A percentile compares a stretch with the other conserved stretches of the same genome.
These are phyloP conservation scores for Taiwanofungus camphoratus DNA, from an alignment of 1,284 basidiomycete species.

Conservation along the genomic window DNA sequence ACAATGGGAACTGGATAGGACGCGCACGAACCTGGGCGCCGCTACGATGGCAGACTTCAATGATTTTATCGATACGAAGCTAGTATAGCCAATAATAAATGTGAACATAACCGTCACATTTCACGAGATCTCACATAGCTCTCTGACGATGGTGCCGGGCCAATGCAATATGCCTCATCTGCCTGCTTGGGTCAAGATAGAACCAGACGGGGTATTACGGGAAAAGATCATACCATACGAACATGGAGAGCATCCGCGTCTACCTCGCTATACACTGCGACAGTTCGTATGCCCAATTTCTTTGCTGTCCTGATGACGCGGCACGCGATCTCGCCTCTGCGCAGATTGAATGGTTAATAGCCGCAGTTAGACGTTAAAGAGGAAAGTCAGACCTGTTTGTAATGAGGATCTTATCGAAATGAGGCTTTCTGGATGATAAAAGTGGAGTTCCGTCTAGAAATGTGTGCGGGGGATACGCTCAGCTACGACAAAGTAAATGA, in stretches of 20 bases:
- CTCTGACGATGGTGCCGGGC: conserved; percentile 81
- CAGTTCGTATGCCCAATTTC: conserved; percentile 83
- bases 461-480: background rate
- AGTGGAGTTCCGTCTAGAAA: conserved; percentile 1
- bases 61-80: conserved; percentile 86
- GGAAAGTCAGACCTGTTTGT: conserved; percentile 59
- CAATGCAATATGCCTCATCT: conserved; percentile 95
- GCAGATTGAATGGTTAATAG: background rate
- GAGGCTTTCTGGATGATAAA: conserved; percentile 33
- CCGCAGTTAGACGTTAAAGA: background rate
- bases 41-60: conserved; percentile 72
- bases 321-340: conserved; percentile 90
- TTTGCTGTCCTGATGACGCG: conserved; percentile 88
- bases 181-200: conserved; percentile 44
- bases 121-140: conserved; percentile 66
- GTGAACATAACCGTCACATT: background rate
- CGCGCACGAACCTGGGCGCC: conserved; percentile 70
- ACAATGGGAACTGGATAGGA: background rate
- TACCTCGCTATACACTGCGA: conserved; percentile 86
- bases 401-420: conserved; percentile 81
- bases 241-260: conserved; percentile 81
- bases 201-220: background rate
- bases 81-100: conserved; percentile 26
- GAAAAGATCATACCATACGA: conserved; percentile 42
- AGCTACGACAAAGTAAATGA: background rate